Evolutionary conservation across 768 basidiomycete genomes (phyloP), one percentile per base, ranked within the genome.

Genomic region (Pulveroboletus frians): DNA sequence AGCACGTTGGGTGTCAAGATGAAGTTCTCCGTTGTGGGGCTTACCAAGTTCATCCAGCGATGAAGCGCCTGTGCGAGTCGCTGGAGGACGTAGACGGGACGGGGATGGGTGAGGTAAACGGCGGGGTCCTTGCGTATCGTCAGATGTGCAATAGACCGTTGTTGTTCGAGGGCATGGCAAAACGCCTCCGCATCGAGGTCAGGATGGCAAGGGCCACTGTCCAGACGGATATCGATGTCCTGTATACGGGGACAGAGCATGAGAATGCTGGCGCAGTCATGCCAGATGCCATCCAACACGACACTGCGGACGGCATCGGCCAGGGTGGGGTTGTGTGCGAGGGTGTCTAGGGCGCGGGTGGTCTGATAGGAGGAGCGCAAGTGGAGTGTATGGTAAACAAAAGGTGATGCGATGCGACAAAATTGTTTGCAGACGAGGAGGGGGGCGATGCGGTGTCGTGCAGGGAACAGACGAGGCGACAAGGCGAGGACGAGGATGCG

Each of bases 91-190:
- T 70, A 70, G 27, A 67, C 66, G 2, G 76, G 70, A 27, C 75
- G 72, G 2, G 73, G 69, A 47, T 76, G 73, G 5, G 80, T 81
- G 50, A 84, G 73, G 61, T 84, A 85, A 2, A 76, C 72, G 15
- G 69, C 68, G 4, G 66, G 53, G 5, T 71, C 66, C 59, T 83
- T 85, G 37, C 79, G 75, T 38, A 86, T 54, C 15, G 74, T 72
- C 45, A 86, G 65, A 54, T 76, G 74, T 13, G 60, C 63, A 46
- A 85, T 58, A 5, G 44, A n/a, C 5, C 47, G 52, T 32, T 77
- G 55, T n/a, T 53, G 51, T n/a, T 58, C 52, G 37, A 84, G 67
- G 0, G 69, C 74, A 11, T 60, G 54, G 47, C 71, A 74, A 40
- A 79, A 77, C 18, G 64, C 68, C 31, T 67, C 60, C 0, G 68